Percentiles rank a stretch among this genome's conserved stretches.
phyloP scores from a whole-genome alignment of 139 green algal genomes.

The Ettlia oleoabundans region DNA sequence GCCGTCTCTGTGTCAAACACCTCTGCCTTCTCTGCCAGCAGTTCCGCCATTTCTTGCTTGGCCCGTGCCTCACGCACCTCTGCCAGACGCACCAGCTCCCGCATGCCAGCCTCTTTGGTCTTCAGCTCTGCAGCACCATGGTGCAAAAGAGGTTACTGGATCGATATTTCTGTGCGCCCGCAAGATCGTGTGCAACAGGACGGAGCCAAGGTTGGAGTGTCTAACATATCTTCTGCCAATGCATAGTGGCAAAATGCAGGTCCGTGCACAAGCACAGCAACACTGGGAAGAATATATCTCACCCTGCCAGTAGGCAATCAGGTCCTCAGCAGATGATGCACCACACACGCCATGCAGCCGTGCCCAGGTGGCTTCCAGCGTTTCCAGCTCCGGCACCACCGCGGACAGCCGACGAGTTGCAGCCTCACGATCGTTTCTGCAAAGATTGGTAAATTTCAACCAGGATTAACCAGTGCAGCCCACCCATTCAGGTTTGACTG shows the following conservation, averaged over 20 bases:
- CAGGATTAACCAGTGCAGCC: no score
- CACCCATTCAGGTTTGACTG: no score
- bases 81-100: conserved; percentile 77
- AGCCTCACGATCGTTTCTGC: conserved; percentile 21
- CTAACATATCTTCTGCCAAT: no score
- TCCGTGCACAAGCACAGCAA: no score
- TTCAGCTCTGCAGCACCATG: conserved; percentile 74
- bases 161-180: no score
- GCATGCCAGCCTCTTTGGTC: conserved; percentile 83
- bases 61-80: conserved; percentile 70
- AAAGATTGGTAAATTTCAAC: neutral
- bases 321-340: conserved; percentile 70
- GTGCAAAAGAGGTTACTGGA: no score
- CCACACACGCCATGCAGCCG: conserved; percentile 77
- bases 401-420: conserved; percentile 23
- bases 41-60: conserved; percentile 66
- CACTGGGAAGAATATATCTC: neutral
- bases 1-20: conserved; percentile 60
- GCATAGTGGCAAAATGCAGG: no score
- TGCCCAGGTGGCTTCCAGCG: conserved; percentile 82
- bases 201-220: no score
- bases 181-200: no score
- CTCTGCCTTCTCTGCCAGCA: conserved; percentile 56
- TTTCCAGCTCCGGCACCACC: conserved; percentile 78
- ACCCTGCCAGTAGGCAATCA: conserved; percentile 85